These are phyloP conservation scores for Darksidea phi DNA, from an alignment of 495 filamentous ascomycete genomes.

Conservation along the genomic window DNA sequence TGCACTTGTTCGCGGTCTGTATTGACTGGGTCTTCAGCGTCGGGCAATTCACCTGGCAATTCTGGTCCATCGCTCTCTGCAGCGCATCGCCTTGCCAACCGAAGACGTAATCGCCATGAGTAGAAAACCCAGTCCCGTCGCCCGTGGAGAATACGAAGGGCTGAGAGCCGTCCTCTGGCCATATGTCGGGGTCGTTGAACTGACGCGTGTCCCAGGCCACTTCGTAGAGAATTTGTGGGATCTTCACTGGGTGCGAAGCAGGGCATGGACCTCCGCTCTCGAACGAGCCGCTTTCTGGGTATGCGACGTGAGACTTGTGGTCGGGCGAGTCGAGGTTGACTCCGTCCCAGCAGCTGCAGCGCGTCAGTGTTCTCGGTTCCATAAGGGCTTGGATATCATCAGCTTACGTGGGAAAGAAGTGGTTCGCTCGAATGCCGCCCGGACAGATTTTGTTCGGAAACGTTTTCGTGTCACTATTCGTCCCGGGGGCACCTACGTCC, in stretches of 20 bases:
- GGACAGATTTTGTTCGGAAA: constrained; percentile 12
- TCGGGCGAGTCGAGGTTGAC: constrained; percentile 20
- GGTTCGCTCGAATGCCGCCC: constrained; percentile 19
- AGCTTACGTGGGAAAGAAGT: constrained; percentile 21
- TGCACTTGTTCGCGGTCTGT: constrained; percentile 18
- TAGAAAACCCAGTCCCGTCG: constrained; percentile 20
- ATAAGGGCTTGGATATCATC: background rate
- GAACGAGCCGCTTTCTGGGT: constrained; percentile 17
- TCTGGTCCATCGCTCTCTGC: constrained; percentile 23
- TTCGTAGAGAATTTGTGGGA: constrained; percentile 26
- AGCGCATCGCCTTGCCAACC: constrained; percentile 26
- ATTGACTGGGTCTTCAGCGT: constrained; percentile 14
- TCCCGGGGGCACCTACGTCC: constrained; percentile 10
- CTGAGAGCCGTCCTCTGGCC: constrained; percentile 25
- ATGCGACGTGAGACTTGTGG: constrained; percentile 26
- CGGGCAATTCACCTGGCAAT: constrained; percentile 10
- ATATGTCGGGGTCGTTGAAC: constrained; percentile 18
- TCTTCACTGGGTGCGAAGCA: constrained; percentile 22
- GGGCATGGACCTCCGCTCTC: constrained; percentile 14
- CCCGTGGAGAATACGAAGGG: constrained; percentile 23
- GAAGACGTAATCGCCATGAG: constrained; percentile 29
- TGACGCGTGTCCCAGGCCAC: constrained; percentile 20
- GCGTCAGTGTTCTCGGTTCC: background rate
- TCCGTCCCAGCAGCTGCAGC: constrained; percentile 21
- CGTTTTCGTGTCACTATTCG: constrained; percentile 4